phyloP scores from a whole-genome alignment of 2,329 filamentous ascomycete genomes.

The Mollisia scopiformis region DNA sequence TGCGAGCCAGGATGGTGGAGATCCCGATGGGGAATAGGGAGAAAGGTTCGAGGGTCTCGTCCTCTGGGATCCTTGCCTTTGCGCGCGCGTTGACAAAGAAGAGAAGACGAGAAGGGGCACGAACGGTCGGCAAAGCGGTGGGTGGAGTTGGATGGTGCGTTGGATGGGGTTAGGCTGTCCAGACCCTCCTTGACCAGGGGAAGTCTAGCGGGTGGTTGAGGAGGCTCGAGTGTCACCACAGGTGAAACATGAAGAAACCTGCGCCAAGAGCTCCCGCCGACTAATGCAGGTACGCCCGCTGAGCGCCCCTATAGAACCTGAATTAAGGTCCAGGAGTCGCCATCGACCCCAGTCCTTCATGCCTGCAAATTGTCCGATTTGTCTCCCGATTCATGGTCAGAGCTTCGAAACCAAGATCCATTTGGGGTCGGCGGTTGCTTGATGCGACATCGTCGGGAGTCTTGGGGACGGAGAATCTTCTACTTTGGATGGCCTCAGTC shows the following conservation, averaged over 20 bases:
- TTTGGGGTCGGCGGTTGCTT: constrained; percentile 13
- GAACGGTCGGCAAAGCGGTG: background rate
- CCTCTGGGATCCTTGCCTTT: constrained; percentile 5
- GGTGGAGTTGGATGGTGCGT: background rate
- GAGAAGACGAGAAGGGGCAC: background rate
- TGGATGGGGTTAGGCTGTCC: background rate
- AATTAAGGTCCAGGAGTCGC: background rate
- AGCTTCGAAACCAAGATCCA: constrained; percentile 14
- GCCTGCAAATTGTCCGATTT: constrained; percentile 16
- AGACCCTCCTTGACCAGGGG: background rate
- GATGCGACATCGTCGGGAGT: constrained; percentile 1
- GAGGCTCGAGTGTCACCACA: constrained; percentile 10
- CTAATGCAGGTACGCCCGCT: constrained; percentile 18
- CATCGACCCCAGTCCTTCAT: background rate
- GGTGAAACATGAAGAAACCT: constrained; percentile 10
- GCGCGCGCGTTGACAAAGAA: constrained; percentile 19
- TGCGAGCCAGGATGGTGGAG: constrained; percentile 2
- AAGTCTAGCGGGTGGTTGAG: constrained; percentile 3
- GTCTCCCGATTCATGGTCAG: constrained; percentile 6
- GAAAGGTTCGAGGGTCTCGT: background rate
- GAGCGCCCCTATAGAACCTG: background rate
- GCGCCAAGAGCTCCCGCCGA: constrained; percentile 1
- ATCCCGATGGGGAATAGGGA: background rate
- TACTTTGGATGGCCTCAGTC: background rate
- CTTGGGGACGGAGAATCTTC: background rate